These are phyloP conservation scores for Phytopythium cucurbitacearum DNA, from an alignment of 352 stramenopile species.

Conservation along the genomic window DNA sequence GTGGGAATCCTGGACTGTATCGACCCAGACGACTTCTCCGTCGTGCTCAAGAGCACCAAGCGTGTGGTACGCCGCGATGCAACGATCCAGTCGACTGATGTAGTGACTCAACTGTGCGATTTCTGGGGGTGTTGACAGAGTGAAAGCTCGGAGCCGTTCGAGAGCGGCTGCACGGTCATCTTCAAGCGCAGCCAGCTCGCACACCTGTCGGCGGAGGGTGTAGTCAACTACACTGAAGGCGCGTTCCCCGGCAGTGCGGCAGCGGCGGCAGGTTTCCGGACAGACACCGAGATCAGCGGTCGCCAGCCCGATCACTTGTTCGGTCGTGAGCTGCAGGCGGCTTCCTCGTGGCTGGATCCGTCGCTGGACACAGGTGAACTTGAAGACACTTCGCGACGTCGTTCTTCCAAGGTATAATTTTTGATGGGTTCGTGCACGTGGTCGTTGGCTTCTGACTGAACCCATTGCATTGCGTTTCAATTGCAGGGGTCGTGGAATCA, in stretches of 20 bases:
- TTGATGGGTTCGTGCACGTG: not conserved
- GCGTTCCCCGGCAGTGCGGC: constrained; percentile 21
- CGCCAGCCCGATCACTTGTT: constrained; percentile 62
- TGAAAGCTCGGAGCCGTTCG: constrained; percentile 41
- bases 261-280: constrained; percentile 45
- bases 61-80: constrained; percentile 18
- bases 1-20: constrained; percentile 74
- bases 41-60: constrained; percentile 78
- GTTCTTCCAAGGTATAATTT: constrained; percentile 30
- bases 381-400: constrained; percentile 39
- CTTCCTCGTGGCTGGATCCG: constrained; percentile 79
- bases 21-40: constrained; percentile 78
- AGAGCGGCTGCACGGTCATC: constrained; percentile 71
- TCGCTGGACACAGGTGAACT: constrained; percentile 72
- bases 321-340: constrained; percentile 58
- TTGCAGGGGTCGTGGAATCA: constrained; percentile 89
- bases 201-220: constrained; percentile 54
- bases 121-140: constrained; percentile 9
- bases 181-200: constrained; percentile 66
- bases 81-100: too few relatives aligned
- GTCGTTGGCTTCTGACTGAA: not conserved
- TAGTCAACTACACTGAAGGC: constrained; percentile 57
- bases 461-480: not conserved
- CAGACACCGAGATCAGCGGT: constrained; percentile 90
- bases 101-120: too few relatives aligned